phyloP scores from a whole-genome alignment of 2,329 filamentous ascomycete genomes.

The Curvularia lunata region DNA sequence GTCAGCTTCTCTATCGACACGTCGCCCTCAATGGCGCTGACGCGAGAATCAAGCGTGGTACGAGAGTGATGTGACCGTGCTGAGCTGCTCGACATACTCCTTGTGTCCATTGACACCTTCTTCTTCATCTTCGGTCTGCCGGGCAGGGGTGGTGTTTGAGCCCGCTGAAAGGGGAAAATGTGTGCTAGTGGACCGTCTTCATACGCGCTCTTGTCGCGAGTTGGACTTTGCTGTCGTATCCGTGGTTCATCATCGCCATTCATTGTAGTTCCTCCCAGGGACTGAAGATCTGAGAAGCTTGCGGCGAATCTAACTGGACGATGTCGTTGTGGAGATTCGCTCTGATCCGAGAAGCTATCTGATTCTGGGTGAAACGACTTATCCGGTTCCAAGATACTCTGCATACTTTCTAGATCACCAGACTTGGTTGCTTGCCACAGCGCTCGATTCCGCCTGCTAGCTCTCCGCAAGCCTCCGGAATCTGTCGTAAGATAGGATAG shows the following conservation, averaged over 20 bases:
- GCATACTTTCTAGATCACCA: constrained; percentile 78
- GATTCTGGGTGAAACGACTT: constrained; percentile 48
- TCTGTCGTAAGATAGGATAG: constrained; percentile 85
- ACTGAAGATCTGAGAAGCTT: constrained; percentile 37
- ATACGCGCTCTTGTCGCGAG: constrained; percentile 23
- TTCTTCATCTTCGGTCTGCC: constrained; percentile 69
- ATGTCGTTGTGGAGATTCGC: constrained; percentile 27
- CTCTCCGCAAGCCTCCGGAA: constrained; percentile 79
- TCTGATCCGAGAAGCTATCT: constrained; percentile 39
- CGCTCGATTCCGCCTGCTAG: constrained; percentile 82
- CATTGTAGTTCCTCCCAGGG: constrained; percentile 35
- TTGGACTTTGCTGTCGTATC: constrained; percentile 29
- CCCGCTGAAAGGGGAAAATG: constrained; percentile 87
- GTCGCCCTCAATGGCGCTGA: constrained; percentile 82
- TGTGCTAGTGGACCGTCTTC: constrained; percentile 67
- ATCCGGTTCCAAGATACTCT: constrained; percentile 78
- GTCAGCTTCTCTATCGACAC: constrained; percentile 80
- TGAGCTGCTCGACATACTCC: constrained; percentile 87
- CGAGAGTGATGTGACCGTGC: constrained; percentile 82
- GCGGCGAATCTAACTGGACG: constrained; percentile 44
- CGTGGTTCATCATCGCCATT: constrained; percentile 40
- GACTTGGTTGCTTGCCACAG: constrained; percentile 85
- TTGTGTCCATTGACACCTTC: constrained; percentile 83
- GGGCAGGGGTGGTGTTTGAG: constrained; percentile 55
- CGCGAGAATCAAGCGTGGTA: constrained; percentile 68